These are phyloP conservation scores for Blastomyces silverae DNA, from an alignment of 2,329 filamentous ascomycete species.

Conservation along the genomic window DNA sequence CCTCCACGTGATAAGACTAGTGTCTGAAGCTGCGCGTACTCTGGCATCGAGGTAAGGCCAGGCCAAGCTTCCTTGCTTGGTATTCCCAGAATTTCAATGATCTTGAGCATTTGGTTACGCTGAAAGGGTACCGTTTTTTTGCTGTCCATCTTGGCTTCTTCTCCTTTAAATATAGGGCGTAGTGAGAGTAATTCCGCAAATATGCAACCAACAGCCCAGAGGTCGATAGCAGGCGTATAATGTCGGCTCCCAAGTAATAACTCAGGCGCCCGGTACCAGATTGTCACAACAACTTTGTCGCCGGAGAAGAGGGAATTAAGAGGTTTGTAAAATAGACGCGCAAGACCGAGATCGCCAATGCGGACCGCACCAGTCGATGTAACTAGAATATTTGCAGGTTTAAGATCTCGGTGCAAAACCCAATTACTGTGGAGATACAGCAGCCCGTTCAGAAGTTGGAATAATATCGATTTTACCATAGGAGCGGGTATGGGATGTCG, in stretches of 20 bases:
- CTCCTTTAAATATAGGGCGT: slow-evolving; percentile 93
- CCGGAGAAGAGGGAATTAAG: slow-evolving; percentile 85
- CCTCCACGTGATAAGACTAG: slow-evolving; percentile 40
- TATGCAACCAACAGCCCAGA: slow-evolving; percentile 97
- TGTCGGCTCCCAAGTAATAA: slow-evolving; percentile 86
- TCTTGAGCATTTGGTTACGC: slow-evolving; percentile 97
- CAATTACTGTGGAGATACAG: slow-evolving; percentile 94
- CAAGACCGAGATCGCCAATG: slow-evolving; percentile 89
- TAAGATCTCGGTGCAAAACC: slow-evolving; percentile 94
- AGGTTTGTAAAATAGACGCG: slow-evolving; percentile 88
- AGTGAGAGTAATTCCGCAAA: slow-evolving; percentile 89
- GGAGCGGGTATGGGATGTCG: slow-evolving; percentile 79
- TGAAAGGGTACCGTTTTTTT: slow-evolving; percentile 98
- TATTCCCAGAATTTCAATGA: slow-evolving; percentile 90
- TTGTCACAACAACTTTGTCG: slow-evolving; percentile 97
- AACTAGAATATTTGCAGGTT: slow-evolving; percentile 98
- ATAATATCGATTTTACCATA: slow-evolving; percentile 90
- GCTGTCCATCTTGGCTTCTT: slow-evolving; percentile 97
- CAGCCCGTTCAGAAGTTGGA: slow-evolving; percentile 88
- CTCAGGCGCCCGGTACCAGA: slow-evolving; percentile 97
- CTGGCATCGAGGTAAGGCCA: slow-evolving; percentile 74
- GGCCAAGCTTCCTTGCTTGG: slow-evolving; percentile 88
- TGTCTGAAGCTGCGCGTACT: slow-evolving; percentile 64
- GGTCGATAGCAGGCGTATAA: slow-evolving; percentile 93
- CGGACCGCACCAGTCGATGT: slow-evolving; percentile 84